A percentile compares a stretch with the other conserved stretches of the same genome.
These are phyloP conservation scores for Asterochloris erici DNA, from an alignment of 139 green algal species.

Conservation along the genomic window DNA sequence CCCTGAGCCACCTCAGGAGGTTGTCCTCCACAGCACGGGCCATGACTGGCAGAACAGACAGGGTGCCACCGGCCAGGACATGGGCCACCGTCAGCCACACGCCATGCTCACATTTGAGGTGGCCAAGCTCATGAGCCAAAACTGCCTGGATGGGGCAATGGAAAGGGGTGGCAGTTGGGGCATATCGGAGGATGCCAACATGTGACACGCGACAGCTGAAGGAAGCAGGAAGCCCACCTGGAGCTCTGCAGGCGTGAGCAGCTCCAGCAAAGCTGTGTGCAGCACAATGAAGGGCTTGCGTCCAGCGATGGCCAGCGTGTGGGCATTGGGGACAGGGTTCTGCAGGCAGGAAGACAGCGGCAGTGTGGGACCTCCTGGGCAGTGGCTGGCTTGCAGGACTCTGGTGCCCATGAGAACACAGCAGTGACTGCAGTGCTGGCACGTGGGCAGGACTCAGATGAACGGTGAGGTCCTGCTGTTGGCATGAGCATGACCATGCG, in stretches of 20 bases:
- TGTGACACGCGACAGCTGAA: too few relatives aligned
- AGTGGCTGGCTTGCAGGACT: background rate
- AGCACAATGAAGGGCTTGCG: slow-evolving; percentile 93
- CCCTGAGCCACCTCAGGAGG: slow-evolving; percentile 81
- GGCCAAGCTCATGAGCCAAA: slow-evolving; percentile 68
- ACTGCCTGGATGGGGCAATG: slow-evolving; percentile 74
- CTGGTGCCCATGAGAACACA: background rate
- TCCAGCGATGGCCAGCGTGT: slow-evolving; percentile 91
- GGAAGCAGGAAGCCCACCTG: slow-evolving; percentile 39
- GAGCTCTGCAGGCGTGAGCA: slow-evolving; percentile 83
- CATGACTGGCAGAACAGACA: slow-evolving; percentile 61
- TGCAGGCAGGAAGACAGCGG: slow-evolving; percentile 32
- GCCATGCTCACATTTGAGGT: slow-evolving; percentile 92
- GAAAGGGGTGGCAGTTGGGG: background rate
- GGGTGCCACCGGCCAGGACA: slow-evolving; percentile 78
- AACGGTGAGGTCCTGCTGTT: background rate
- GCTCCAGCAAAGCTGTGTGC: slow-evolving; percentile 91
- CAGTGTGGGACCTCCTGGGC: too few relatives aligned
- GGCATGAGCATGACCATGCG: too few relatives aligned
- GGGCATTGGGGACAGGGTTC: slow-evolving; percentile 88
- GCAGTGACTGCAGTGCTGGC: background rate
- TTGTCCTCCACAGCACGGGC: slow-evolving; percentile 60
- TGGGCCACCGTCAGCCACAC: slow-evolving; percentile 94
- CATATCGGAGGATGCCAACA: too few relatives aligned
- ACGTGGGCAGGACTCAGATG: background rate